Percentiles rank a stretch among this genome's conserved stretches.
Conservation (phyloP, 2,329 filamentous ascomycete genomes). For the Sporothrix schenckii region DNA sequence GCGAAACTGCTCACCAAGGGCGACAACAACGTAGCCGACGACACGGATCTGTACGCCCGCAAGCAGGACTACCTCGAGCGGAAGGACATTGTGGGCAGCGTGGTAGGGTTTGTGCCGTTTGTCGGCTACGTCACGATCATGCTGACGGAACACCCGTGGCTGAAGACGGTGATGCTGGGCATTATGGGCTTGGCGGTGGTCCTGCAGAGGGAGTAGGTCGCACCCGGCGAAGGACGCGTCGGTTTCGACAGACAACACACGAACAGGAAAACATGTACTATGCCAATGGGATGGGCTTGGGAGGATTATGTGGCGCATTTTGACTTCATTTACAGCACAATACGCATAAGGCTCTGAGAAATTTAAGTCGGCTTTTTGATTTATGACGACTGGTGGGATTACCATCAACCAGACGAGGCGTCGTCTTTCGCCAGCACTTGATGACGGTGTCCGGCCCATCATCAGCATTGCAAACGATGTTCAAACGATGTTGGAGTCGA, state of each 20-base stretch:
- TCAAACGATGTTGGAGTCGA: too few species aligned
- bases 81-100: conserved; percentile 86
- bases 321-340: not conserved
- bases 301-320: not conserved
- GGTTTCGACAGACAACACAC: not conserved
- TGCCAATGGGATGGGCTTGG: not conserved
- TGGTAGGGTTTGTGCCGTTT: conserved; percentile 88
- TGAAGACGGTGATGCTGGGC: conserved; percentile 92
- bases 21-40: conserved; percentile 93
- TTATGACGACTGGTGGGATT: too few species aligned
- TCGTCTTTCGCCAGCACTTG: too few species aligned
- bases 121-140: conserved; percentile 97
- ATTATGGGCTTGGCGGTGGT: conserved; percentile 95
- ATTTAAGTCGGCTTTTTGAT: too few species aligned
- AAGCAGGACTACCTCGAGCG: conserved; percentile 86
- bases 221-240: not conserved
- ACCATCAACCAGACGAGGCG: too few species aligned
- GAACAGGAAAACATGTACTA: not conserved
- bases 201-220: conserved; percentile 75
- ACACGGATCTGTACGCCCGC: conserved; percentile 79
- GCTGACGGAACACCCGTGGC: conserved; percentile 91
- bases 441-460: too few species aligned
- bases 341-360: not conserved
- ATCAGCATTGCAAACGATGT: too few species aligned
- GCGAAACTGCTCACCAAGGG: conserved; percentile 91